These are phyloP conservation scores for Ogataea saltuana DNA, from an alignment of 805 yeast genomes.

Conservation along the genomic window DNA sequence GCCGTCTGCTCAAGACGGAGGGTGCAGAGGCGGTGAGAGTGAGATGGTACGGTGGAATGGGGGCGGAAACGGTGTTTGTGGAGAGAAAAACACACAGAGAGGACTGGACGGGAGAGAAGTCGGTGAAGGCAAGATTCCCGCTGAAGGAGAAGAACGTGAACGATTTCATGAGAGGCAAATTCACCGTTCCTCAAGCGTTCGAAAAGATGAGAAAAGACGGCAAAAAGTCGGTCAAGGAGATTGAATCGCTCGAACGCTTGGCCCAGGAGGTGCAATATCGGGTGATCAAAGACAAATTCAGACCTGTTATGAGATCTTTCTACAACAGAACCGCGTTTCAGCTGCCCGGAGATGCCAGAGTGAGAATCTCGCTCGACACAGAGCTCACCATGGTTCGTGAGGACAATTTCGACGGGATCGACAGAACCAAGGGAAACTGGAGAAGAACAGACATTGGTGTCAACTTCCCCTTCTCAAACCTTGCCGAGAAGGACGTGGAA, in stretches of 20 bases:
- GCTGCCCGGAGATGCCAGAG: slow-evolving; percentile 98
- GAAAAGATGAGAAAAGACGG: slow-evolving; percentile 93
- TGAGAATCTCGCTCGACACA: slow-evolving; percentile 95
- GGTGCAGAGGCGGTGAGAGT: slow-evolving; percentile 98
- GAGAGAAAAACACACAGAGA: slow-evolving; percentile 98
- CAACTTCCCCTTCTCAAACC: slow-evolving; percentile 89
- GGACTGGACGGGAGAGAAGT: slow-evolving; percentile 99
- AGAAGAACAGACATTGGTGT: slow-evolving; percentile 98
- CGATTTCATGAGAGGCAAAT: slow-evolving; percentile 77
- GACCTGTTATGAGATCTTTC: slow-evolving; percentile 95
- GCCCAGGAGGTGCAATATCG: slow-evolving; percentile 94
- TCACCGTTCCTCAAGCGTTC: slow-evolving; percentile 85
- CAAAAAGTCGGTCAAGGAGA: slow-evolving; percentile 81
- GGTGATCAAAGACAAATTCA: slow-evolving; percentile 74
- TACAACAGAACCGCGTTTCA: slow-evolving; percentile 99
- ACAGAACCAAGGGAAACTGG: slow-evolving; percentile 93
- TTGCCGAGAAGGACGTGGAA: slow-evolving; percentile 81
- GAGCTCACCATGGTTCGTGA: slow-evolving; percentile 97
- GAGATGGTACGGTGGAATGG: slow-evolving; percentile 99
- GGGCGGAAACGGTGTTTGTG: slow-evolving; percentile 85
- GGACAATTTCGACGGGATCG: slow-evolving; percentile 91
- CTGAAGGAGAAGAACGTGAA: slow-evolving; percentile 90
- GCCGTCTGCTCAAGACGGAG: slow-evolving; percentile 92
- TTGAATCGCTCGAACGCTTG: slow-evolving; percentile 86
- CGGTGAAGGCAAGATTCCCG: slow-evolving; percentile 96